Evolutionary conservation across 2,329 filamentous ascomycete species (phyloP).

Genomic region (Ciborinia camelliae): DNA sequence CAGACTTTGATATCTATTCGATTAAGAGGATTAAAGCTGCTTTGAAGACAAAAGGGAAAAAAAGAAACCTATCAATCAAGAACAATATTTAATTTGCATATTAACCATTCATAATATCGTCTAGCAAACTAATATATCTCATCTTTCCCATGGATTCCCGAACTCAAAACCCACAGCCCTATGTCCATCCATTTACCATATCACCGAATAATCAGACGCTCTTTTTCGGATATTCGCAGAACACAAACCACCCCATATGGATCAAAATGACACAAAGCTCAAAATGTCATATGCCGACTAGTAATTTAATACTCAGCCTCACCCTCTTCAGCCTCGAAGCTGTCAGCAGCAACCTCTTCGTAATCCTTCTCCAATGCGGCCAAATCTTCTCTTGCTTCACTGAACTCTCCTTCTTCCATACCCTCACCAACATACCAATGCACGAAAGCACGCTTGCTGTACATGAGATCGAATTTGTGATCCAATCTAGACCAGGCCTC

Average conservation of each 20-base stretch:
- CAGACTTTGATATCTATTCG: no score
- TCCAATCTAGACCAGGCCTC: constrained; percentile 63
- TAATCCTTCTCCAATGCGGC: constrained; percentile 64
- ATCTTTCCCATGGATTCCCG: neutral
- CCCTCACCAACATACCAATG: constrained; percentile 69
- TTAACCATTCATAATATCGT: constrained; percentile 12
- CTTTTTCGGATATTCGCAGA: constrained; percentile 20
- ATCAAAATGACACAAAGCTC: constrained; percentile 15
- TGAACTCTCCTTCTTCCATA: constrained; percentile 69
- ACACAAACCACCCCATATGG: constrained; percentile 15
- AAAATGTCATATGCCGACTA: constrained; percentile 3
- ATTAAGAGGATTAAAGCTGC: no score
- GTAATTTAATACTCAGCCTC: constrained; percentile 43
- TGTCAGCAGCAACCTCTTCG: constrained; percentile 59
- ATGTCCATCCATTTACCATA: constrained; percentile 3
- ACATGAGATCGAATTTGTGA: constrained; percentile 69
- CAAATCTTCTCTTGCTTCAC: constrained; percentile 62
- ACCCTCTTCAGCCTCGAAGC: constrained; percentile 46
- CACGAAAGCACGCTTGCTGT: constrained; percentile 66
- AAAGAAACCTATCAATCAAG: neutral
- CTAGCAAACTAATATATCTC: constrained; percentile 13
- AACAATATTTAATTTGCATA: constrained; percentile 4
- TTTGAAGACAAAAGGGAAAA: no score
- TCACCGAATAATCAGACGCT: constrained; percentile 17
- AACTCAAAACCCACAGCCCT: neutral